Conservation (phyloP, 257 asterid species). For the Euphrasia confusa region DNA sequence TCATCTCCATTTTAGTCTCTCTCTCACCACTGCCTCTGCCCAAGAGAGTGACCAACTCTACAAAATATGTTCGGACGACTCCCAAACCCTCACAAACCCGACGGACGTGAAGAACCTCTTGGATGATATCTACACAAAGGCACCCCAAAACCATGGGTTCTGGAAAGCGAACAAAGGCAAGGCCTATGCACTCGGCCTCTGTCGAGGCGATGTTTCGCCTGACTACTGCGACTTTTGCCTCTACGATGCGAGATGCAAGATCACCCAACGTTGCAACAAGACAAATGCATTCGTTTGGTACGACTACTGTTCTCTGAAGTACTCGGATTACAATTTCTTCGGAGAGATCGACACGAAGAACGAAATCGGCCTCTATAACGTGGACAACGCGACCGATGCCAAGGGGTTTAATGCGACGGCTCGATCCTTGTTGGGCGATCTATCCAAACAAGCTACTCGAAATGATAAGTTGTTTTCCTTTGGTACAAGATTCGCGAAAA, state of each 20-base stretch:
- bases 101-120: background rate
- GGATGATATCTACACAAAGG: background rate
- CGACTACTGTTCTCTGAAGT: background rate
- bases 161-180: background rate
- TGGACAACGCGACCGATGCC: conserved; percentile 1
- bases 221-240: too few relatives aligned
- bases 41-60: background rate
- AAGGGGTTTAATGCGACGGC: background rate
- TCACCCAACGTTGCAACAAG: background rate
- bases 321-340: background rate
- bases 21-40: background rate
- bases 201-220: background rate
- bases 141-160: background rate
- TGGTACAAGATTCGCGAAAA: background rate
- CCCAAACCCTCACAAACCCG: background rate
- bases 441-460: background rate
- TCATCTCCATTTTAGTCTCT: background rate
- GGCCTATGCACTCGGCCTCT: background rate
- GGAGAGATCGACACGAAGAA: background rate
- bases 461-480: background rate
- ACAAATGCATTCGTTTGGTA: background rate
- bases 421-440: background rate
- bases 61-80: background rate
- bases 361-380: background rate
- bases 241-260: background rate